Percentiles rank a stretch among this genome's conserved stretches.
phyloP scores from a whole-genome alignment of 2,329 filamentous ascomycete species.

The Dothiorella sarmentorum region DNA sequence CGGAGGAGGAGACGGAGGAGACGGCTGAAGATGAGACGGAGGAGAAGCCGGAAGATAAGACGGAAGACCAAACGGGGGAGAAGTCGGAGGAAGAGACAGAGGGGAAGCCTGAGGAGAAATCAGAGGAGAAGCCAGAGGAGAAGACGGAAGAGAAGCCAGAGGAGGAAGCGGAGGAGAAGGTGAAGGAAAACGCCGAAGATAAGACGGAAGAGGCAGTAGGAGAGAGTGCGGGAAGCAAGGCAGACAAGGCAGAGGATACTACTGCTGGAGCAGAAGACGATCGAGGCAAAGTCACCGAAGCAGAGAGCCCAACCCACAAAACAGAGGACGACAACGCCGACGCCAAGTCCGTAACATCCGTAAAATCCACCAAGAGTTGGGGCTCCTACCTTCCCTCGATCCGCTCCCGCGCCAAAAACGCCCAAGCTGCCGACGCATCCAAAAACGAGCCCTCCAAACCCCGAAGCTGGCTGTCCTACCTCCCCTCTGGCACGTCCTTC shows the following conservation, averaged over 20 bases:
- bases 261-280: neutral
- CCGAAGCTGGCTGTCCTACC: conserved; percentile 45
- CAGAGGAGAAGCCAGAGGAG: no score
- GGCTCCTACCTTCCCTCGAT: conserved; percentile 39
- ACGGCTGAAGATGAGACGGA: conserved; percentile 14
- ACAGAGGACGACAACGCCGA: conserved; percentile 32
- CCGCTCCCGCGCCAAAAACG: conserved; percentile 15
- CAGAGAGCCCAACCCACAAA: conserved; percentile 25
- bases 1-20: conserved; percentile 10
- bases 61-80: no score
- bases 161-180: neutral
- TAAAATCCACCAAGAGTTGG: conserved; percentile 29
- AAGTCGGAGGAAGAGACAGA: no score
- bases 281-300: neutral
- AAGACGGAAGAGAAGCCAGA: neutral
- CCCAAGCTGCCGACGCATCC: neutral
- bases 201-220: neutral
- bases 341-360: conserved; percentile 23
- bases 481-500: conserved; percentile 48
- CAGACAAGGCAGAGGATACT: neutral
- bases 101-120: no score
- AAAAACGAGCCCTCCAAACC: conserved; percentile 18
- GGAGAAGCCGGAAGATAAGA: conserved; percentile 2
- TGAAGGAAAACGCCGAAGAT: neutral
- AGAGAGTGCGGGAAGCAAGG: neutral